phyloP scores from a whole-genome alignment of 1,284 basidiomycete genomes.

The Rhizoctonia solani region DNA sequence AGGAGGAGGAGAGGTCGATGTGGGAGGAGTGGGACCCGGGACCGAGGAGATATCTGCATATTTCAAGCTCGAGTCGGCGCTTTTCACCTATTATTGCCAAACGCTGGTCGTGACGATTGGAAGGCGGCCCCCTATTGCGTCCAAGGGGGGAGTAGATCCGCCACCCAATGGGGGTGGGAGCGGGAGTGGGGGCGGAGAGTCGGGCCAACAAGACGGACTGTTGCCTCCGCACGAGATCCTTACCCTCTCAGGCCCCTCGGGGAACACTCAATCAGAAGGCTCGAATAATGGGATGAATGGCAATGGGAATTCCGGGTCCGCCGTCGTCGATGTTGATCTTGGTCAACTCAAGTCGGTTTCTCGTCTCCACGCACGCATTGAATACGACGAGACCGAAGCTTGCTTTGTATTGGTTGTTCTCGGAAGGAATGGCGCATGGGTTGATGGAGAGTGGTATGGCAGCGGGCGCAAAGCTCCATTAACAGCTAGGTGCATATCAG shows the following conservation, averaged over 20 bases:
- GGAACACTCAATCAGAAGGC: slow-evolving; percentile 40
- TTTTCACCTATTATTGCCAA: slow-evolving; percentile 86
- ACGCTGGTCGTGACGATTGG: slow-evolving; percentile 74
- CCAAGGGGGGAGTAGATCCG: background rate
- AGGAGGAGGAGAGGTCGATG: background rate
- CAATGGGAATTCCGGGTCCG: background rate
- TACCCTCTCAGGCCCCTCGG: slow-evolving; percentile 46
- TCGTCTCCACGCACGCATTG: slow-evolving; percentile 92
- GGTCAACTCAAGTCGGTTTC: slow-evolving; percentile 97
- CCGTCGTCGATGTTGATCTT: slow-evolving; percentile 86
- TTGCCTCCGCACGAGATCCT: slow-evolving; percentile 29
- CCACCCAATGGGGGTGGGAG: background rate
- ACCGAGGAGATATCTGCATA: slow-evolving; percentile 76
- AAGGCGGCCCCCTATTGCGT: slow-evolving; percentile 49
- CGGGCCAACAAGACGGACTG: background rate
- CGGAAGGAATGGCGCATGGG: slow-evolving; percentile 96
- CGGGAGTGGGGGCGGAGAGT: slow-evolving; percentile 5
- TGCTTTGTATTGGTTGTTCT: slow-evolving; percentile 89
- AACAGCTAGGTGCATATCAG: slow-evolving; percentile 67
- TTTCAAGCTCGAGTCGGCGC: slow-evolving; percentile 90
- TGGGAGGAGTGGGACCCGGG: background rate
- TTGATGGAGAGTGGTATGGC: slow-evolving; percentile 93
- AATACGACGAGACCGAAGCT: slow-evolving; percentile 85
- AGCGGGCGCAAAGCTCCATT: slow-evolving; percentile 84
- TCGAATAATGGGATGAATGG: slow-evolving; percentile 47